A percentile compares a stretch with the other conserved stretches of the same genome.
Conservation (phyloP, 148 eudicot species). For the Cornus florida region DNA sequence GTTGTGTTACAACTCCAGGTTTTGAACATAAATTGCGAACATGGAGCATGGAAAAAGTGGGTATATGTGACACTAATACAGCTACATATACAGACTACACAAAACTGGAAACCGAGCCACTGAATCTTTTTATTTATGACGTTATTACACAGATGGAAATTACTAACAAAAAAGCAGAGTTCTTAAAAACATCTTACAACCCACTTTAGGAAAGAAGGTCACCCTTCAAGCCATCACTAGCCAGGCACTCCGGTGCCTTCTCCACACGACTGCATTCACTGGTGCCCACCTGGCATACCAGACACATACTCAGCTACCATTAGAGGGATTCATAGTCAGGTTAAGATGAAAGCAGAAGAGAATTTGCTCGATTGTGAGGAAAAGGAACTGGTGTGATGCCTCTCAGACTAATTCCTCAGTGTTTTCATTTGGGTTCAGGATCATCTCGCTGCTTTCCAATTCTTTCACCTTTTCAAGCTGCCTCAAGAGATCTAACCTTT, state of each 20-base stretch:
- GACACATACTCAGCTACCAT: conserved; percentile 52
- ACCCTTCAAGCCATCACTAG: conserved; percentile 66
- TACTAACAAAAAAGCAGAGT: conserved; percentile 23
- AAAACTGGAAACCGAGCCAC: conserved; percentile 42
- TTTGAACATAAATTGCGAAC: conserved; percentile 35
- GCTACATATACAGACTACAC: conserved; percentile 49
- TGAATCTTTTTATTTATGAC: conserved; percentile 29
- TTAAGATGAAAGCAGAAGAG: not conserved
- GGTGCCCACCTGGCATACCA: conserved; percentile 85
- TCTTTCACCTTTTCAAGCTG: conserved; percentile 93
- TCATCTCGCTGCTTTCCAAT: conserved; percentile 51
- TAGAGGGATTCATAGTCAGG: conserved; percentile 39
- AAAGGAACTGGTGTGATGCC: not conserved
- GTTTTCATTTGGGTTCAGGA: conserved; percentile 44
- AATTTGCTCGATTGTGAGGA: not conserved
- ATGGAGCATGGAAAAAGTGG: conserved; percentile 64
- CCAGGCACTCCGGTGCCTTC: conserved; percentile 41
- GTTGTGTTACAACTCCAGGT: not conserved
- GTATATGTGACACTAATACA: conserved; percentile 45
- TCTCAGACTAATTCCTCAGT: conserved; percentile 44
- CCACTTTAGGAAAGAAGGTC: conserved; percentile 48
- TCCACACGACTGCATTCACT: conserved; percentile 80
- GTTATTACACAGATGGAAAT: conserved; percentile 25
- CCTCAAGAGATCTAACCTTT: conserved; percentile 76
- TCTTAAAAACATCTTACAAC: conserved; percentile 7